A percentile compares a stretch with the other conserved stretches of the same genome.
phyloP scores from a whole-genome alignment of 495 filamentous ascomycete species.

The Umbilicaria muhlenbergii region DNA sequence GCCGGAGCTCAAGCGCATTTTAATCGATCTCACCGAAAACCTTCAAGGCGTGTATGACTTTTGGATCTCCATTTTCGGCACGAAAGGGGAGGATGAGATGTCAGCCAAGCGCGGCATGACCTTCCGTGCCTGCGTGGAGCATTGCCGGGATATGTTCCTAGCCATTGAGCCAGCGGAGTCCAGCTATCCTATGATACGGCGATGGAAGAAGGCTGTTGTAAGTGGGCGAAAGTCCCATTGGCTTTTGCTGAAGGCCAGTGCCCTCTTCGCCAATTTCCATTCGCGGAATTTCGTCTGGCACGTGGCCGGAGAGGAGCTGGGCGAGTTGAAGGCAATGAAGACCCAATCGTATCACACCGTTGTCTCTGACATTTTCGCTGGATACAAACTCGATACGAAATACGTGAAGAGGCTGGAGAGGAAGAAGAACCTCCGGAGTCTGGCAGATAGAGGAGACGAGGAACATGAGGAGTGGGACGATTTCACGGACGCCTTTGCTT shows the following conservation, averaged over 20 bases:
- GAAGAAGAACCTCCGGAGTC: too few relatives aligned
- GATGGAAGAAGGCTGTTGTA: conserved; percentile 13
- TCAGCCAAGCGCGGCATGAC: conserved; percentile 6
- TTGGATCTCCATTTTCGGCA: conserved; percentile 4
- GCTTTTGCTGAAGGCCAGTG: conserved; percentile 47
- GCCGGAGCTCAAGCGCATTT: conserved; percentile 11
- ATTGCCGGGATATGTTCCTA: conserved; percentile 6
- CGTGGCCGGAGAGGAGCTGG: conserved; percentile 48
- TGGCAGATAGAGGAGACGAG: too few relatives aligned
- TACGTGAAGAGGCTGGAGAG: too few relatives aligned
- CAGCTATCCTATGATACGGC: conserved; percentile 13
- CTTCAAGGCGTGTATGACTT: conserved; percentile 5
- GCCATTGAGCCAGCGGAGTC: conserved; percentile 12
- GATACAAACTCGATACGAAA: too few relatives aligned
- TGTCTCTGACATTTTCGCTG: conserved; percentile 1
- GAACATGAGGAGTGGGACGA: too few relatives aligned
- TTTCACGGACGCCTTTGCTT: too few relatives aligned
- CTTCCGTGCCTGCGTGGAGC: conserved; percentile 5
- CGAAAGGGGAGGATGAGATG: conserved; percentile 10
- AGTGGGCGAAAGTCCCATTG: conserved; percentile 29
- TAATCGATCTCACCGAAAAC: conserved; percentile 11
- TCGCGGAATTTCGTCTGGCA: conserved; percentile 37
- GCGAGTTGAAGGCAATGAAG: conserved; percentile 39
- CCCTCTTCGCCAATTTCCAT: conserved; percentile 32
- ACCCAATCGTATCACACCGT: conserved; percentile 4